Evolutionary conservation across 2,329 filamentous ascomycete genomes (phyloP).

Genomic region (Lecanosticta acicola): DNA sequence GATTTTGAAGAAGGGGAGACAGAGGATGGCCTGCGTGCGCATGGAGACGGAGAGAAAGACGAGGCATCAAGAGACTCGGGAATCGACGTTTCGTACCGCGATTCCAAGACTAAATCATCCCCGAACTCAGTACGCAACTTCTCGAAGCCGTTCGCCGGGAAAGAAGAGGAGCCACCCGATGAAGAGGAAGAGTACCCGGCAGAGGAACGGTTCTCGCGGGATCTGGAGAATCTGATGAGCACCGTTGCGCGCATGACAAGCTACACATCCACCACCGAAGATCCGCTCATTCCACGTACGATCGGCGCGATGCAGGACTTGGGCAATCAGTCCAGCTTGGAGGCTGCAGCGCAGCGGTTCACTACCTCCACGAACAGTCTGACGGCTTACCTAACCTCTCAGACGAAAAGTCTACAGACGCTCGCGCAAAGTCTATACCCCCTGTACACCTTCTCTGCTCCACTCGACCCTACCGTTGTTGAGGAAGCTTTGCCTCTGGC

Average conservation of each 20-base stretch:
- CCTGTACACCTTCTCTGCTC: constrained; percentile 50
- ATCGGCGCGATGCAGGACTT: constrained; percentile 32
- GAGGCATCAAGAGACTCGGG: constrained; percentile 43
- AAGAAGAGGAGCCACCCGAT: constrained; percentile 17
- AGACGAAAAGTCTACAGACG: constrained; percentile 69
- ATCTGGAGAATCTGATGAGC: constrained; percentile 33
- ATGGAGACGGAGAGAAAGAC: constrained; percentile 16
- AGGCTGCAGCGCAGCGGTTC: constrained; percentile 30
- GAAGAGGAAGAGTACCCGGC: constrained; percentile 18
- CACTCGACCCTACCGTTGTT: constrained; percentile 59
- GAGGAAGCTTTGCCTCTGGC: constrained; percentile 66
- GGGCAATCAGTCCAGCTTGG: constrained; percentile 31
- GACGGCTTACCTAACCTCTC: constrained; percentile 67
- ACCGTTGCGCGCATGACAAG: constrained; percentile 31
- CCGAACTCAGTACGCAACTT: constrained; percentile 51
- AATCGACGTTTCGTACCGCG: constrained; percentile 40
- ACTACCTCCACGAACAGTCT: constrained; percentile 40
- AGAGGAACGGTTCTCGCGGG: constrained; percentile 38
- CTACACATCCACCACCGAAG: constrained; percentile 26
- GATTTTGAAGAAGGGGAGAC: constrained; percentile 26
- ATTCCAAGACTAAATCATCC: constrained; percentile 26
- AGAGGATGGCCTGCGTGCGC: constrained; percentile 16
- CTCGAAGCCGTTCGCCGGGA: constrained; percentile 27
- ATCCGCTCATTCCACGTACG: constrained; percentile 30
- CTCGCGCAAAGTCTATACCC: constrained; percentile 64